Percentiles rank a stretch among this genome's conserved stretches.
Evolutionary conservation across 768 basidiomycete species (phyloP).

Genomic region (Mycena floridula): DNA sequence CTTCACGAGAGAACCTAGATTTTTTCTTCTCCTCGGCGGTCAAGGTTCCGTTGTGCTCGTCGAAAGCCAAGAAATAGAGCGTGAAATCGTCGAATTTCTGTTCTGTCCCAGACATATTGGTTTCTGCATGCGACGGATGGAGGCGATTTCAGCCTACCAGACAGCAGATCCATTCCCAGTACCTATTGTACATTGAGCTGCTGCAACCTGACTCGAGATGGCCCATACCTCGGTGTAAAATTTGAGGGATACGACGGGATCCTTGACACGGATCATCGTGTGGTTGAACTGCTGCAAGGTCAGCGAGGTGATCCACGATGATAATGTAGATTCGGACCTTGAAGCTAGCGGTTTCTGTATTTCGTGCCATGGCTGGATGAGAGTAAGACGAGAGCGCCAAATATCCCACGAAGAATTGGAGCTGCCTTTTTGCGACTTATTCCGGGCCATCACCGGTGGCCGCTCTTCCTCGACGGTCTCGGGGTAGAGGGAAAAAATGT

Average conservation of each 20-base stretch:
- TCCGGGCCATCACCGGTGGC: no score
- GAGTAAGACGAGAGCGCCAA: no score
- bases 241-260: slow-evolving; percentile 71
- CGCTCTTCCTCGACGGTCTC: no score
- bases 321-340: slow-evolving; percentile 30
- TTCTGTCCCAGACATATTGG: slow-evolving; percentile 28
- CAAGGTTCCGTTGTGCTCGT: slow-evolving; percentile 33
- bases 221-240: slow-evolving; percentile 70
- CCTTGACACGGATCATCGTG: slow-evolving; percentile 86
- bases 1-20: slow-evolving; percentile 60
- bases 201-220: not conserved
- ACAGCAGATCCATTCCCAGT: slow-evolving; percentile 74
- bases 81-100: slow-evolving; percentile 56
- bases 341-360: slow-evolving; percentile 59
- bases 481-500: no score
- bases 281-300: slow-evolving; percentile 59
- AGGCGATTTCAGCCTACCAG: slow-evolving; percentile 27
- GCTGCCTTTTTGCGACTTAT: no score
- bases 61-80: slow-evolving; percentile 83
- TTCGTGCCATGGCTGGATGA: slow-evolving; percentile 52
- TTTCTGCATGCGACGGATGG: not conserved
- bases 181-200: slow-evolving; percentile 25
- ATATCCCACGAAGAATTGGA: no score
- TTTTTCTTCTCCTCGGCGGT: slow-evolving; percentile 46
- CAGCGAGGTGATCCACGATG: not conserved